Conservation (phyloP, 352 stramenopile genomes). For the Globisporangium cederbergense region DNA sequence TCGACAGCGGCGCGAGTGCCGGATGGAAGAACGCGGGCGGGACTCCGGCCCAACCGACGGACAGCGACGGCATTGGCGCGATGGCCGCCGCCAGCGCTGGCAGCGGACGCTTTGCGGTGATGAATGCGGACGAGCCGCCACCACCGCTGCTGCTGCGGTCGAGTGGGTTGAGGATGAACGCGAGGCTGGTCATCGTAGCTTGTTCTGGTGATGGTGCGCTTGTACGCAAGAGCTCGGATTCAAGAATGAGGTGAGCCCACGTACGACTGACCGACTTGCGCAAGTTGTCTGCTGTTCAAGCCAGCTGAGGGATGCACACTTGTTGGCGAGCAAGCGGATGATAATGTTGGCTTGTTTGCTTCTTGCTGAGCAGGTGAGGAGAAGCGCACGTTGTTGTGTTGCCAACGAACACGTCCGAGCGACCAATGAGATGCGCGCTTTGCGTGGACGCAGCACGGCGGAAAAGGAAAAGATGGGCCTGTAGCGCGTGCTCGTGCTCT, state of each 20-base stretch:
- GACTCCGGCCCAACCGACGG: not conserved
- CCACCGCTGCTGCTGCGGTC: constrained; percentile 5
- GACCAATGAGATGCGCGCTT: constrained; percentile 10
- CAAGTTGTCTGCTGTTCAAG: constrained; percentile 1
- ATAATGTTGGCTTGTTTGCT: not conserved
- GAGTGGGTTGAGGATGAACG: constrained; percentile 23
- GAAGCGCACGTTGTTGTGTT: not conserved
- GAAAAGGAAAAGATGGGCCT: constrained; percentile 4
- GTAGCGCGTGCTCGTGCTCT: not conserved
- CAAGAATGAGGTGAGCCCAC: constrained; percentile 8
- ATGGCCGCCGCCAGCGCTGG: constrained; percentile 12
- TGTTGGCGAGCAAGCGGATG: not conserved
- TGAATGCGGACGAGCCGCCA: not conserved
- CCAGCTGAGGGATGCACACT: not conserved
- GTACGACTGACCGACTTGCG: not conserved
- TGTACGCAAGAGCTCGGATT: constrained; percentile 1
- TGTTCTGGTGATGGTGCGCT: not conserved
- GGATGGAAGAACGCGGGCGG: not conserved
- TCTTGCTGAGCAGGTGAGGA: not conserved
- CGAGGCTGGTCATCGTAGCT: constrained; percentile 16
- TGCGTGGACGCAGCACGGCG: constrained; percentile 6
- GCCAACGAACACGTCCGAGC: constrained; percentile 9
- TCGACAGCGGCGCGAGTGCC: constrained; percentile 5
- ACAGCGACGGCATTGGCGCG: constrained; percentile 3
- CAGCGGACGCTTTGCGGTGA: constrained; percentile 1